phyloP scores from a whole-genome alignment of 495 filamentous ascomycete genomes.

The Penicillium subrubescens region DNA sequence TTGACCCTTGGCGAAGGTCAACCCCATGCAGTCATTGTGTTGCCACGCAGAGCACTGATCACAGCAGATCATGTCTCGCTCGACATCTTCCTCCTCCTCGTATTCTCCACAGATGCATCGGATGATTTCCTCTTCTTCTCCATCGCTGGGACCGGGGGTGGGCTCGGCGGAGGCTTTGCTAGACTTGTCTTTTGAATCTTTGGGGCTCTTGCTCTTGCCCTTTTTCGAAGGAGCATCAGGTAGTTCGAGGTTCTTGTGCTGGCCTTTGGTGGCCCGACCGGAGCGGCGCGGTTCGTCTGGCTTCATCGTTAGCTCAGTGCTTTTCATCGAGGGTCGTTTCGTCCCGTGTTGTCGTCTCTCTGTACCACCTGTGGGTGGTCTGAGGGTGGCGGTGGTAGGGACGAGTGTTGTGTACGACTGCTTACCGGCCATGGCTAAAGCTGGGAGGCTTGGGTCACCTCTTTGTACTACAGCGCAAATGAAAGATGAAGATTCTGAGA shows the following conservation, averaged over 20 bases:
- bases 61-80: constrained; percentile 86
- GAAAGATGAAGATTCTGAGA: constrained; percentile 21
- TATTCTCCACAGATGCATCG: constrained; percentile 91
- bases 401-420: constrained; percentile 36
- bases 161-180: constrained; percentile 51
- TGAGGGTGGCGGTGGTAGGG: constrained; percentile 8
- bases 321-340: not conserved
- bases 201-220: constrained; percentile 57
- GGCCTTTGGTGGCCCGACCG: constrained; percentile 91
- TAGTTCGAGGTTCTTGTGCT: constrained; percentile 81
- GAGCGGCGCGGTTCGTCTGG: constrained; percentile 89
- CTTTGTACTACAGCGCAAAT: constrained; percentile 45
- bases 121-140: constrained; percentile 73
- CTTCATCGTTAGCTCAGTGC: constrained; percentile 36
- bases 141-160: constrained; percentile 59
- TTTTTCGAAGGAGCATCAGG: constrained; percentile 65
- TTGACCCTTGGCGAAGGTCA: constrained; percentile 73
- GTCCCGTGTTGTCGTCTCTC: not conserved
- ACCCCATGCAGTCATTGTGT: constrained; percentile 92
- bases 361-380: constrained; percentile 8
- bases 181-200: constrained; percentile 47
- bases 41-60: constrained; percentile 93
- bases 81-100: constrained; percentile 78
- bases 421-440: constrained; percentile 51
- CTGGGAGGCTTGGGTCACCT: constrained; percentile 13